These are phyloP conservation scores for Sanguinoderma infundibulare DNA, from an alignment of 1,284 basidiomycete species.

Conservation along the genomic window DNA sequence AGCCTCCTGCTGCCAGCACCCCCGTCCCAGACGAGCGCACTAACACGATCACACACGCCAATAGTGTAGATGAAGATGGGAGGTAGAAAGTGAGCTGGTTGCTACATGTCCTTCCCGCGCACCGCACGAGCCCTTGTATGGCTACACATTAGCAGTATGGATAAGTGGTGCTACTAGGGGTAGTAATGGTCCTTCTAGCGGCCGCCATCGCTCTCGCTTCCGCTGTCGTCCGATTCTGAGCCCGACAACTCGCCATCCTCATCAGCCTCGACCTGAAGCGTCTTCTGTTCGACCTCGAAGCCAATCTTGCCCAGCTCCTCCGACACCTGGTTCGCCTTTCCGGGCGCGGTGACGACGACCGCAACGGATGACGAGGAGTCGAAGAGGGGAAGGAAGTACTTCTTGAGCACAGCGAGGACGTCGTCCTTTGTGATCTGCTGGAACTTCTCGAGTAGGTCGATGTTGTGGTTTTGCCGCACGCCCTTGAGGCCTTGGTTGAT, in stretches of 20 bases:
- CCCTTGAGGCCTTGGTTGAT: constrained; percentile 87
- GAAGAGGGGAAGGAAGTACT: constrained; percentile 90
- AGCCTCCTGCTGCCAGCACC: neutral
- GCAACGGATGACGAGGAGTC: constrained; percentile 78
- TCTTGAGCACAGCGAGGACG: constrained; percentile 70
- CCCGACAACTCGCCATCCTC: constrained; percentile 36
- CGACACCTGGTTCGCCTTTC: constrained; percentile 78
- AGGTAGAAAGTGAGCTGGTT: constrained; percentile 16
- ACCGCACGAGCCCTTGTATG: constrained; percentile 9
- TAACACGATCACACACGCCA: neutral
- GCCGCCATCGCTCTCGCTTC: constrained; percentile 36
- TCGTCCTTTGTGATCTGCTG: constrained; percentile 82
- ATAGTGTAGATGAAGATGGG: too few relatives aligned
- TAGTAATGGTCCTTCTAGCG: constrained; percentile 28
- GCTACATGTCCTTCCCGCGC: constrained; percentile 14
- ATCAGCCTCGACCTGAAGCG: constrained; percentile 65
- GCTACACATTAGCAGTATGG: constrained; percentile 25
- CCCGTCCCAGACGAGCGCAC: neutral
- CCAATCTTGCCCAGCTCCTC: constrained; percentile 69
- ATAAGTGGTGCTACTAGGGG: neutral
- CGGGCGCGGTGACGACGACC: constrained; percentile 83
- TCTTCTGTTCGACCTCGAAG: constrained; percentile 79
- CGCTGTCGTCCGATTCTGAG: constrained; percentile 37
- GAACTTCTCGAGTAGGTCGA: constrained; percentile 78
- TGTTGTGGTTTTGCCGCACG: constrained; percentile 73